phyloP scores from a whole-genome alignment of 257 asterid species.

The Capsicum baccatum region DNA sequence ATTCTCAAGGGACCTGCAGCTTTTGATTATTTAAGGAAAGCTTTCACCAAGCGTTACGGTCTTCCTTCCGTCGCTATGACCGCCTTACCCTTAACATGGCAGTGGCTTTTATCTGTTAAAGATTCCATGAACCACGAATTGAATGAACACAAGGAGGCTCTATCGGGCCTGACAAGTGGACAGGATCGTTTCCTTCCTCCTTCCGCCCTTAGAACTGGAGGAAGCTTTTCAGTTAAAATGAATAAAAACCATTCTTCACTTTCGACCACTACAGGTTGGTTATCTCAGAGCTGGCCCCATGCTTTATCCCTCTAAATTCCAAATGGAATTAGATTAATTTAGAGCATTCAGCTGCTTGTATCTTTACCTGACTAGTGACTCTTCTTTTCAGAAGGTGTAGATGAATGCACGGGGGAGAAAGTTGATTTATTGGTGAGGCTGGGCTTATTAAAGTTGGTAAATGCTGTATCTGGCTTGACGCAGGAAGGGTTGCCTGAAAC shows the following conservation, averaged over 20 bases:
- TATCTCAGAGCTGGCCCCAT: not conserved
- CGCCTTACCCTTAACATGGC: slow-evolving; percentile 65
- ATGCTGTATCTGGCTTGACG: slow-evolving; percentile 67
- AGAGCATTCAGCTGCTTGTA: slow-evolving; percentile 4
- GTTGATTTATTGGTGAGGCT: slow-evolving; percentile 78
- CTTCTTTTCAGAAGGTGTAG: slow-evolving; percentile 48
- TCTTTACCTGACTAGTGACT: not conserved
- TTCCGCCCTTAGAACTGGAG: slow-evolving; percentile 80
- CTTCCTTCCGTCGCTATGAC: slow-evolving; percentile 62
- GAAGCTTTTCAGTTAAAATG: slow-evolving; percentile 55
- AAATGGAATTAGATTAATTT: not conserved
- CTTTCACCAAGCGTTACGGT: slow-evolving; percentile 73
- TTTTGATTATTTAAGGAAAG: slow-evolving; percentile 68
- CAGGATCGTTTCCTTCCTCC: slow-evolving; percentile 59
- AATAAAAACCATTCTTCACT: slow-evolving; percentile 44
- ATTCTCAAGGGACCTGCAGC: slow-evolving; percentile 83
- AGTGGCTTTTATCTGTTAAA: slow-evolving; percentile 63
- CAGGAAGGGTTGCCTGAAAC: slow-evolving; percentile 89
- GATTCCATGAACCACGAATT: slow-evolving; percentile 66
- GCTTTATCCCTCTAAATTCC: not conserved
- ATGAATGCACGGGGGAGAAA: slow-evolving; percentile 74
- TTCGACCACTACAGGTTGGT: slow-evolving; percentile 41
- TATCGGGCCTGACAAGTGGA: slow-evolving; percentile 46
- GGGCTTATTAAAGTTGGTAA: slow-evolving; percentile 80
- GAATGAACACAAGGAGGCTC: slow-evolving; percentile 59